phyloP scores from a whole-genome alignment of 257 asterid species.

The Lavandula angustifolia region DNA sequence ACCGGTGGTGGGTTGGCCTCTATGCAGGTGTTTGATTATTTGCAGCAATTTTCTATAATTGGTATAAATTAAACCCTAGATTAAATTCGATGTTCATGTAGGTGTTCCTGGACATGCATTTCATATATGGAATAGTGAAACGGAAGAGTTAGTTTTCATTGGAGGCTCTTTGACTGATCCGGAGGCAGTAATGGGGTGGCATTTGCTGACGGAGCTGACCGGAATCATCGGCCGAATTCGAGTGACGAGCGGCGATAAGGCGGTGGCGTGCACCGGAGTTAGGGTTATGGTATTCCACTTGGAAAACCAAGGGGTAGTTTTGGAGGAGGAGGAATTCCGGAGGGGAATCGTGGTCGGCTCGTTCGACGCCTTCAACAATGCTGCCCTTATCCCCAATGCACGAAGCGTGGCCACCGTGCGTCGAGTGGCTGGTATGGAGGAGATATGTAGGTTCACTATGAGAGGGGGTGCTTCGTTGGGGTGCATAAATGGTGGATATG shows the following conservation, averaged over 20 bases:
- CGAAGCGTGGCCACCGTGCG: constrained; percentile 53
- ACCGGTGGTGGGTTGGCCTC: constrained; percentile 94
- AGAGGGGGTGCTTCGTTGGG: constrained; percentile 57
- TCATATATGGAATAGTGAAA: constrained; percentile 70
- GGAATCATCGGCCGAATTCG: constrained; percentile 65
- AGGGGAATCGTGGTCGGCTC: constrained; percentile 53
- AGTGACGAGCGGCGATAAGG: constrained; percentile 44
- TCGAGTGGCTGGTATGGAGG: constrained; percentile 43
- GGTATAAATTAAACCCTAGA: no score
- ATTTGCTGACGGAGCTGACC: constrained; percentile 56
- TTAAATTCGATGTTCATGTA: background rate
- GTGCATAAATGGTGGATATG: constrained; percentile 74
- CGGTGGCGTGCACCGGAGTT: constrained; percentile 67
- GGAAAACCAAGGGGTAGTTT: constrained; percentile 46
- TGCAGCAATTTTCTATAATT: no score
- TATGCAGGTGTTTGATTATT: constrained; percentile 55
- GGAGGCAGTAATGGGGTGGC: constrained; percentile 89
- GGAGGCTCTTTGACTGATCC: constrained; percentile 82
- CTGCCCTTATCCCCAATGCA: constrained; percentile 39
- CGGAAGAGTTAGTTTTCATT: constrained; percentile 66
- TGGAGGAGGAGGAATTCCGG: constrained; percentile 47
- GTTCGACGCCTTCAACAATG: constrained; percentile 47
- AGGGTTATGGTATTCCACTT: constrained; percentile 54
- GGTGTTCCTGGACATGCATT: constrained; percentile 86
- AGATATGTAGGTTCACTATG: constrained; percentile 47